Evolutionary conservation across 805 yeast genomes (phyloP).

Genomic region (Peterozyma toletana): DNA sequence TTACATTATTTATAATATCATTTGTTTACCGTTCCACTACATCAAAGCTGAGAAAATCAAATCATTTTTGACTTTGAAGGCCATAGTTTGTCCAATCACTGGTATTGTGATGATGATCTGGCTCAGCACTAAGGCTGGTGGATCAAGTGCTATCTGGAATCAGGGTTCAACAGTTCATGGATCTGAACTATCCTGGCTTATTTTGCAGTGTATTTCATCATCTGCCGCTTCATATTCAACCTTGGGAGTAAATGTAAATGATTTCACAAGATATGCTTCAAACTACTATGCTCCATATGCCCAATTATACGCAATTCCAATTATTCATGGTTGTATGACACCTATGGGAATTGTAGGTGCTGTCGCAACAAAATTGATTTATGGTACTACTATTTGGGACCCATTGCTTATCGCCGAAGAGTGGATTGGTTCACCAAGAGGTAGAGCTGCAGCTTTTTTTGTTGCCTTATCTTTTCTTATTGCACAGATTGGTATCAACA

Average conservation of each 20-base stretch:
- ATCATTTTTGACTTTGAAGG: conserved; percentile 24
- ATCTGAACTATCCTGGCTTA: conserved; percentile 16
- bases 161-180: conserved; percentile 13
- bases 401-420: conserved; percentile 11
- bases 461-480: conserved; percentile 63
- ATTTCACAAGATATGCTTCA: conserved; percentile 29
- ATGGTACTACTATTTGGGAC: conserved; percentile 12
- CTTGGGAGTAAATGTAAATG: conserved; percentile 28
- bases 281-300: conserved; percentile 36
- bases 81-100: conserved; percentile 17
- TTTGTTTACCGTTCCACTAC: conserved; percentile 24
- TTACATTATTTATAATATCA: conserved; percentile 22
- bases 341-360: conserved; percentile 12
- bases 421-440: conserved; percentile 9
- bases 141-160: conserved; percentile 15
- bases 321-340: conserved; percentile 9
- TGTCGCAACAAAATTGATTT: conserved; percentile 12
- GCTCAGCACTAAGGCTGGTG: conserved; percentile 21
- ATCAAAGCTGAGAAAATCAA: conserved; percentile 24
- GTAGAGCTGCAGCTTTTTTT: conserved; percentile 57
- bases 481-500: conserved; percentile 75
- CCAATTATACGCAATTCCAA: conserved; percentile 34
- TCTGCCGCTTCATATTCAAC: conserved; percentile 29
- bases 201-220: conserved; percentile 17
- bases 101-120: conserved; percentile 22